Evolutionary conservation across 78 protist species (phyloP).

Genomic region (Bodo saltans): DNA sequence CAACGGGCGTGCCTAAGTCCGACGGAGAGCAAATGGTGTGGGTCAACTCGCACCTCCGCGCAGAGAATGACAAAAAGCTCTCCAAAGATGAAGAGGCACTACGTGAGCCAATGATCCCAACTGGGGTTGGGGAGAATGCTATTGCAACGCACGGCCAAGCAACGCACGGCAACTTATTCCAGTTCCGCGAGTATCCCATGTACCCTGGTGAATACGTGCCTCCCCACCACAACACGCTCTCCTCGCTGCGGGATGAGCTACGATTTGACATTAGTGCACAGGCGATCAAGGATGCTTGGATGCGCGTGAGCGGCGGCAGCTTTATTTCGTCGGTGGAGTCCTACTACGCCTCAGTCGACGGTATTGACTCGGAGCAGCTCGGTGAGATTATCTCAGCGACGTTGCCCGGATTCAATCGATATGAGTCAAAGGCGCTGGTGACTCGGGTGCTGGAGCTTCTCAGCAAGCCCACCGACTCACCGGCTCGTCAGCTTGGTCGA

Average conservation of each 20-base stretch:
- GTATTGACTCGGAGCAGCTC: not conserved
- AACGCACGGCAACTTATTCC: not conserved
- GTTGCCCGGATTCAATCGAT: not conserved
- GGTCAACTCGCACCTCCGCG: no score
- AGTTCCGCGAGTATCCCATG: not conserved
- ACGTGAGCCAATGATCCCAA: not conserved
- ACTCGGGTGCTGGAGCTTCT: not conserved
- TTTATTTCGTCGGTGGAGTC: not conserved
- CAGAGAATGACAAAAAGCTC: no score
- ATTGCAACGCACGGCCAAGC: not conserved
- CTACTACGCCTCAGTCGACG: not conserved
- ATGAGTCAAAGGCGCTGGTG: not conserved
- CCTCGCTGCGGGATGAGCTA: not conserved
- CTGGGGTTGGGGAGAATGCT: not conserved
- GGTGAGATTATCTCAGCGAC: not conserved
- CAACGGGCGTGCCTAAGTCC: no score
- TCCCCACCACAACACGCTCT: not conserved
- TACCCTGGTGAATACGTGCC: not conserved
- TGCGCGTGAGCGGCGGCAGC: not conserved
- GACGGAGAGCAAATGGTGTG: no score
- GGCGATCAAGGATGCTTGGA: not conserved
- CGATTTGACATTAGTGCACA: not conserved
- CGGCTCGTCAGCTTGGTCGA: not conserved
- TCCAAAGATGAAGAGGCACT: not conserved
- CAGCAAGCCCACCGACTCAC: not conserved